Conservation (phyloP, 352 stramenopile species). For the Elongisporangium anandrum region DNA sequence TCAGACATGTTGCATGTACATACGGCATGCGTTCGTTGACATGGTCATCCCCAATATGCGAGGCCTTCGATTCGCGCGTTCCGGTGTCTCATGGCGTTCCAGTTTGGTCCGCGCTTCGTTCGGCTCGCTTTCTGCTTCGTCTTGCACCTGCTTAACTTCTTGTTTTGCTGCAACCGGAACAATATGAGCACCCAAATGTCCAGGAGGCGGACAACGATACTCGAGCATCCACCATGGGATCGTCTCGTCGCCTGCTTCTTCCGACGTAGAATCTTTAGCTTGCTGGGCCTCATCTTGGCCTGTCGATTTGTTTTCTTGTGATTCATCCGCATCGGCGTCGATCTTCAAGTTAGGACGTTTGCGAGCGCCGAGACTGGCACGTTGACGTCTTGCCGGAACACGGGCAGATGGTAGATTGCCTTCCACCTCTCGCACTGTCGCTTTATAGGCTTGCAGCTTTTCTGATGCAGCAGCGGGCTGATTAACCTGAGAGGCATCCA, state of each 20-base stretch:
- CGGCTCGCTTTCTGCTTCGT: background rate
- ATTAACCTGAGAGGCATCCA: background rate
- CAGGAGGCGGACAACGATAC: slow-evolving; percentile 47
- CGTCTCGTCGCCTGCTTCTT: slow-evolving; percentile 3
- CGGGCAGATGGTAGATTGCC: background rate
- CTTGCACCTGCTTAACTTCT: slow-evolving; percentile 1
- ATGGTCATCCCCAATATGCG: slow-evolving; percentile 3
- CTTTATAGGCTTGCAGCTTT: background rate
- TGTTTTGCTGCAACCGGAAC: slow-evolving; percentile 25
- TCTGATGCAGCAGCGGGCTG: background rate
- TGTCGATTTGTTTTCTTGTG: slow-evolving; percentile 1
- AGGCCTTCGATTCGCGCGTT: slow-evolving; percentile 28
- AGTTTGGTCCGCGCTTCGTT: background rate
- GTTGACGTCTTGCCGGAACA: background rate
- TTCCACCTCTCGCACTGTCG: background rate
- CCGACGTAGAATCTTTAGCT: background rate
- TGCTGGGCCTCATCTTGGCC: background rate
- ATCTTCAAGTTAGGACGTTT: slow-evolving; percentile 15
- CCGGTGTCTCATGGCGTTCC: slow-evolving; percentile 33
- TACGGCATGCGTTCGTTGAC: background rate
- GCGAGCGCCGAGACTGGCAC: background rate
- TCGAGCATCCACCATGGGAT: slow-evolving; percentile 58
- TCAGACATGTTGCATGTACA: no score
- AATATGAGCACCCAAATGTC: slow-evolving; percentile 44
- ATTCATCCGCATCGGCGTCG: slow-evolving; percentile 15